Evolutionary conservation across 805 yeast species (phyloP).

Genomic region (Wickerhamiella lipophila): DNA sequence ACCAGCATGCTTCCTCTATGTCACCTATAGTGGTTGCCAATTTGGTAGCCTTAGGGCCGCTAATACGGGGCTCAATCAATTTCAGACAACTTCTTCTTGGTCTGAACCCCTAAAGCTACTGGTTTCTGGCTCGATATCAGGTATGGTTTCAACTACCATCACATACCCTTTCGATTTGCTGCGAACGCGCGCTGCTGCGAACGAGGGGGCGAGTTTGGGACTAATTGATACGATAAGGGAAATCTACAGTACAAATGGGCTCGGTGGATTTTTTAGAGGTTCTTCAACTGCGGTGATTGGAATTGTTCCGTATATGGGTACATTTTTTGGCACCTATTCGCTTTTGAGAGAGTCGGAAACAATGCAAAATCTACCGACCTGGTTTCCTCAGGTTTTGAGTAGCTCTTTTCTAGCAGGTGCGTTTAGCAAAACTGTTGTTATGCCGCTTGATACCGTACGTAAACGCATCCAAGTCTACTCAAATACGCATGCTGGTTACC

Average conservation of each 20-base stretch:
- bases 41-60: constrained; percentile 56
- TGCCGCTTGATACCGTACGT: constrained; percentile 77
- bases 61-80: constrained; percentile 34
- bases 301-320: constrained; percentile 57
- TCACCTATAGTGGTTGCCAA: constrained; percentile 75
- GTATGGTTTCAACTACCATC: constrained; percentile 52
- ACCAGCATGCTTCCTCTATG: constrained; percentile 79
- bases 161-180: constrained; percentile 90
- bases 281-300: constrained; percentile 41
- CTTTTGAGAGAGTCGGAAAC: constrained; percentile 14
- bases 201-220: constrained; percentile 25
- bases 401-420: constrained; percentile 71
- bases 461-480: constrained; percentile 57
- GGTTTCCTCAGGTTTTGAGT: constrained; percentile 21
- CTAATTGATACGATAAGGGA: constrained; percentile 24
- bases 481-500: constrained; percentile 20
- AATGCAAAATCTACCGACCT: background rate
- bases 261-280: constrained; percentile 39
- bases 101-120: constrained; percentile 35
- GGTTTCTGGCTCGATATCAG: constrained; percentile 65
- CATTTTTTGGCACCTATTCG: constrained; percentile 36
- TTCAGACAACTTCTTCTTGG: constrained; percentile 21
- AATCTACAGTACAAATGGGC: constrained; percentile 34
- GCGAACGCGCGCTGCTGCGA: constrained; percentile 74
- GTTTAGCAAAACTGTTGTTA: constrained; percentile 56